A percentile compares a stretch with the other conserved stretches of the same genome.
Conservation (phyloP, 352 stramenopile genomes). For the Thalassiosira exigua region DNA sequence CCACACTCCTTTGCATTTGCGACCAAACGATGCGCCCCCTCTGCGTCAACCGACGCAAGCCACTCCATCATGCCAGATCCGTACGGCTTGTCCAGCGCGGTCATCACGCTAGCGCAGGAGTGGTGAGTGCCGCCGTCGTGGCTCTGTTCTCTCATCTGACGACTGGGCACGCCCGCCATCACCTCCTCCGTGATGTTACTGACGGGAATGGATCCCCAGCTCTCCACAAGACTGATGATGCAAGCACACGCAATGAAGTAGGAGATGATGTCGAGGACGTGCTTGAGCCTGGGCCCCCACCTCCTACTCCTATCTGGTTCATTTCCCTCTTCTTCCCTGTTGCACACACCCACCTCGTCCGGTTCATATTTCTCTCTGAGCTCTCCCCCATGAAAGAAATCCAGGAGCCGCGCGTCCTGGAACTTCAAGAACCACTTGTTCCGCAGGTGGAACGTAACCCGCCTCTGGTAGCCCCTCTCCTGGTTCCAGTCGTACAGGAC, state of each 20-base stretch:
- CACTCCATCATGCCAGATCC: slow-evolving; percentile 28
- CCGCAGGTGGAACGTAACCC: slow-evolving; percentile 10
- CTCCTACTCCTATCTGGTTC: neutral
- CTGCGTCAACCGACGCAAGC: neutral
- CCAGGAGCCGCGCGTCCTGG: slow-evolving; percentile 17
- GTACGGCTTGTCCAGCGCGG: slow-evolving; percentile 17
- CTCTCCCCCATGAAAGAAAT: slow-evolving; percentile 26
- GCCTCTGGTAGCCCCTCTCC: slow-evolving; percentile 7
- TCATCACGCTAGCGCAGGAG: neutral
- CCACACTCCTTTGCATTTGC: slow-evolving; percentile 30
- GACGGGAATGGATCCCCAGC: neutral
- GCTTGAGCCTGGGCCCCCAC: slow-evolving; percentile 19
- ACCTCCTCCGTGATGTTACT: slow-evolving; percentile 17
- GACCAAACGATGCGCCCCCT: slow-evolving; percentile 7
- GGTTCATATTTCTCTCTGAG: slow-evolving; percentile 13
- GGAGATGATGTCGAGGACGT: slow-evolving; percentile 25
- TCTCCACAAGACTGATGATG: slow-evolving; percentile 19
- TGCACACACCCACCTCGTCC: neutral
- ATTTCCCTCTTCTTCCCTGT: neutral
- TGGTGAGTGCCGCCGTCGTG: slow-evolving; percentile 1
- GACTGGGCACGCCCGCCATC: slow-evolving; percentile 9
- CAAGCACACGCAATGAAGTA: slow-evolving; percentile 32
- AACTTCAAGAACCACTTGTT: slow-evolving; percentile 22
- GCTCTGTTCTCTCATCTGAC: neutral
- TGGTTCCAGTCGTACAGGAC: slow-evolving; percentile 31